Percentiles rank a stretch among this genome's conserved stretches.
phyloP scores from a whole-genome alignment of 139 green algal genomes.

The Picochlorum sp. region DNA sequence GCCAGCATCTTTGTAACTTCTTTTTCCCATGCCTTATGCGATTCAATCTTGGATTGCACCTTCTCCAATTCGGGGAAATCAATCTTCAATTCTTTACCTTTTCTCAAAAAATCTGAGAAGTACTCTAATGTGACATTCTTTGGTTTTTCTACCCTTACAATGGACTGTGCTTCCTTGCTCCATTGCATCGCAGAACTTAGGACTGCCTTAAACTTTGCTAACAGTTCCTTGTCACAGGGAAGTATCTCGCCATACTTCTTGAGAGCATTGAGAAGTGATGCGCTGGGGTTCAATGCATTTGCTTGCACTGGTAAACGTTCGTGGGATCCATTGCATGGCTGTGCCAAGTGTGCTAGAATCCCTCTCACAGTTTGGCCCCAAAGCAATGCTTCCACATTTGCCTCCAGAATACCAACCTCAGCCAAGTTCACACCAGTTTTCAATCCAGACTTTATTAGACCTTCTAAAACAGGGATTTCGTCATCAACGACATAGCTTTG shows the following conservation, averaged over 20 bases:
- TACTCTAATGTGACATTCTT: not conserved
- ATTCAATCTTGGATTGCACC: not conserved
- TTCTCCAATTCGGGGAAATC: not conserved
- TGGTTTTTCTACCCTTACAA: not conserved
- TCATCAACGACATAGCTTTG: constrained; percentile 21
- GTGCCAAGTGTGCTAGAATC: not conserved
- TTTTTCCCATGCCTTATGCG: not conserved
- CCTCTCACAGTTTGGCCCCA: constrained; percentile 3
- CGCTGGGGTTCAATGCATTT: no score
- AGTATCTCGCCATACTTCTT: constrained; percentile 28
- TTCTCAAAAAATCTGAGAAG: not conserved
- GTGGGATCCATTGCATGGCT: no score
- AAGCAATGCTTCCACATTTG: constrained; percentile 14
- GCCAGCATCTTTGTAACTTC: not conserved
- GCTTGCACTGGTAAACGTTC: no score
- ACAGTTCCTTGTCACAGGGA: constrained; percentile 11
- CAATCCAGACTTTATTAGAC: constrained; percentile 12
- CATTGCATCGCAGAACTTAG: constrained; percentile 11
- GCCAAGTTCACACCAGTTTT: constrained; percentile 14
- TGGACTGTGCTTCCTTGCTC: constrained; percentile 1
- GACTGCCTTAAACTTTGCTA: not conserved
- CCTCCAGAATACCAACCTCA: constrained; percentile 21
- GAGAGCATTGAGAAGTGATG: no score
- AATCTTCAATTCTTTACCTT: not conserved
- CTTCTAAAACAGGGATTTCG: constrained; percentile 13